Percentiles rank a stretch among this genome's conserved stretches.
These are phyloP conservation scores for Cylindrotheca fusiformis DNA, from an alignment of 108 stramenopile species.

Conservation along the genomic window DNA sequence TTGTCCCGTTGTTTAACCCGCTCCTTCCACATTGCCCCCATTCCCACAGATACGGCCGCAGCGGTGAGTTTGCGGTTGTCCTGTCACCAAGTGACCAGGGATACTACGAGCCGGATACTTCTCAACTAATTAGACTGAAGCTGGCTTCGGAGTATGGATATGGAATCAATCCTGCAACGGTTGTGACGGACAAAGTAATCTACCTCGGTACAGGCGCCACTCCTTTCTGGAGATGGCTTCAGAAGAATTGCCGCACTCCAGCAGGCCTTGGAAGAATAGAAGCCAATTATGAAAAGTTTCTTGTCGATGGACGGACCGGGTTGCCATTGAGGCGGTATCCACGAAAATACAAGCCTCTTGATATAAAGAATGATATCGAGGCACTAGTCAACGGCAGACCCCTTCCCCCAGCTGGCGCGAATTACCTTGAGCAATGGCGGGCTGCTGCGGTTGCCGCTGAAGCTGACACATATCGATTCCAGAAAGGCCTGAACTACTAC, in stretches of 20 bases:
- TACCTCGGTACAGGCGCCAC: slow-evolving; percentile 75
- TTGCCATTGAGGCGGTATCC: slow-evolving; percentile 81
- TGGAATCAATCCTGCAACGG: slow-evolving; percentile 73
- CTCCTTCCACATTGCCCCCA: background rate
- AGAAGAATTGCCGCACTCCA: slow-evolving; percentile 79
- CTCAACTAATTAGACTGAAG: slow-evolving; percentile 78
- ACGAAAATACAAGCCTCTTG: slow-evolving; percentile 74
- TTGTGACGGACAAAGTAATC: slow-evolving; percentile 82
- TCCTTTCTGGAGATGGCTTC: slow-evolving; percentile 88
- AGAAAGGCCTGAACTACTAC: slow-evolving; percentile 87
- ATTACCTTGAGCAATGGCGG: slow-evolving; percentile 83
- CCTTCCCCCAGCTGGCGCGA: slow-evolving; percentile 75
- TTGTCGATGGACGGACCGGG: slow-evolving; percentile 79
- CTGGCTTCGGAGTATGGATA: slow-evolving; percentile 88
- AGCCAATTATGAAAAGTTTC: slow-evolving; percentile 90
- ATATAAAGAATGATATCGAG: slow-evolving; percentile 79
- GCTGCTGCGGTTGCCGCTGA: slow-evolving; percentile 75
- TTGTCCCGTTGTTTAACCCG: background rate
- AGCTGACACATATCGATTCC: slow-evolving; percentile 81
- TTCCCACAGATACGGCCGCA: slow-evolving; percentile 51
- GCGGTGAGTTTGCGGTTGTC: slow-evolving; percentile 76
- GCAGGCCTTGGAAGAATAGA: slow-evolving; percentile 81
- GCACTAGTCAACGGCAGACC: slow-evolving; percentile 51
- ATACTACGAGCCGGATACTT: slow-evolving; percentile 91
- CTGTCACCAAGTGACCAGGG: slow-evolving; percentile 89